phyloP scores from a whole-genome alignment of 2,329 filamentous ascomycete genomes.

The Fusarium azukiicola region DNA sequence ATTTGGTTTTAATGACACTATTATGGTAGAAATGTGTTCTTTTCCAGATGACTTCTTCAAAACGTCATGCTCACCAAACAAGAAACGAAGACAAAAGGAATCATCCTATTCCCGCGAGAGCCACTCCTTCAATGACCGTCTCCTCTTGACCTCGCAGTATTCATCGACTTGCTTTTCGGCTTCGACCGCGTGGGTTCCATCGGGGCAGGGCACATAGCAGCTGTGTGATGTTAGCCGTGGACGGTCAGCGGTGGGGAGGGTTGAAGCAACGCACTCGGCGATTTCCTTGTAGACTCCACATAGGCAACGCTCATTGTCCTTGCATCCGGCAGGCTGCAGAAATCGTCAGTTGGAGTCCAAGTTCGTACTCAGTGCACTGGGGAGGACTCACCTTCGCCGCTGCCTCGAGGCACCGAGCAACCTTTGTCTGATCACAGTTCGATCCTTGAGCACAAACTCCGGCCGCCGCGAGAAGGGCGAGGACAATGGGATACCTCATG shows the following conservation, averaged over 20 bases:
- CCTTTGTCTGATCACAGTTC: conserved; percentile 17
- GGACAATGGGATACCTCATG: conserved; percentile 28
- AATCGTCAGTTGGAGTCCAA: neutral
- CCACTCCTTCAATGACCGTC: conserved; percentile 3
- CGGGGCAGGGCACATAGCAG: conserved; percentile 29
- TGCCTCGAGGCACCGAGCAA: conserved; percentile 31
- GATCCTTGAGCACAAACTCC: conserved; percentile 27
- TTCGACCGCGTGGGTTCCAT: conserved; percentile 9
- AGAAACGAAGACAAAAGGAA: no score
- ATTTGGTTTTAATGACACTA: no score
- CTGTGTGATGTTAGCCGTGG: neutral
- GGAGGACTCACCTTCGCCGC: conserved; percentile 14
- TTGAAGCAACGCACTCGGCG: neutral
- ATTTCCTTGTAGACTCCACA: conserved; percentile 42
- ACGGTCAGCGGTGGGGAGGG: neutral
- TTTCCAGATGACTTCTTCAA: no score
- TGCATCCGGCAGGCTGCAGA: conserved; percentile 22
- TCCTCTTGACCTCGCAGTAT: conserved; percentile 24
- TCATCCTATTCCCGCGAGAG: neutral
- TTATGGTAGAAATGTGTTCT: no score
- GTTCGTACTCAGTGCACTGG: accelerated
- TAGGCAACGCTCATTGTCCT: conserved; percentile 24
- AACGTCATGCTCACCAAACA: no score
- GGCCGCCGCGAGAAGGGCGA: conserved; percentile 13
- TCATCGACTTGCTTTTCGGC: conserved; percentile 24